Conservation (phyloP, 805 yeast genomes). For the Komagataella mondaviorum region DNA sequence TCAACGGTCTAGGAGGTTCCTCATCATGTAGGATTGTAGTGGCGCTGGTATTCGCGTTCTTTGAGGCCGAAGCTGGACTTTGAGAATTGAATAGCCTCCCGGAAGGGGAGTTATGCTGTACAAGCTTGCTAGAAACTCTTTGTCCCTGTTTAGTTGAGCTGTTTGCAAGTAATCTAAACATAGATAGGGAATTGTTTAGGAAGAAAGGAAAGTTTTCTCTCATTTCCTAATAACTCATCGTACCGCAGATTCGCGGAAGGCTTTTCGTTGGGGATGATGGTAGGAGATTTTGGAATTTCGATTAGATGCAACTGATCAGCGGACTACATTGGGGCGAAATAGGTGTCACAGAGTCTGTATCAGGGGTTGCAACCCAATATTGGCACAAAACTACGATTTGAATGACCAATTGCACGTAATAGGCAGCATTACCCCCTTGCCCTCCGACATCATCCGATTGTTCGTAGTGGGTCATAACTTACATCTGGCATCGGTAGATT, state of each 20-base stretch:
- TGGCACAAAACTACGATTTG: background rate
- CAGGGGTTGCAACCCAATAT: background rate
- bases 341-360: background rate
- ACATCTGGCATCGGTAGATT: background rate
- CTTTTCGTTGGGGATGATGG: background rate
- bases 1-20: background rate
- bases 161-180: constrained; percentile 18
- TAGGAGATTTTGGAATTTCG: background rate
- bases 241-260: background rate
- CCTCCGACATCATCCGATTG: background rate
- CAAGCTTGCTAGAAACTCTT: constrained; percentile 17
- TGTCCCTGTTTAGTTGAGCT: constrained; percentile 18
- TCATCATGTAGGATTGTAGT: background rate
- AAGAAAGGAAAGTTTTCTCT: background rate
- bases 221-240: background rate
- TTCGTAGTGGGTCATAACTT: background rate
- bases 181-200: constrained; percentile 1
- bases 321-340: background rate
- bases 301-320: background rate
- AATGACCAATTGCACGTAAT: background rate
- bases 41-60: constrained; percentile 1
- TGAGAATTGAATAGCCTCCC: constrained; percentile 10
- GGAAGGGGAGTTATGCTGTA: constrained; percentile 14
- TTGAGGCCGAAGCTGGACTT: constrained; percentile 8
- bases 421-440: background rate